A percentile compares a stretch with the other conserved stretches of the same genome.
Conservation (phyloP, 192 early-diverging fungal species). For the Coemansia sp. region DNA sequence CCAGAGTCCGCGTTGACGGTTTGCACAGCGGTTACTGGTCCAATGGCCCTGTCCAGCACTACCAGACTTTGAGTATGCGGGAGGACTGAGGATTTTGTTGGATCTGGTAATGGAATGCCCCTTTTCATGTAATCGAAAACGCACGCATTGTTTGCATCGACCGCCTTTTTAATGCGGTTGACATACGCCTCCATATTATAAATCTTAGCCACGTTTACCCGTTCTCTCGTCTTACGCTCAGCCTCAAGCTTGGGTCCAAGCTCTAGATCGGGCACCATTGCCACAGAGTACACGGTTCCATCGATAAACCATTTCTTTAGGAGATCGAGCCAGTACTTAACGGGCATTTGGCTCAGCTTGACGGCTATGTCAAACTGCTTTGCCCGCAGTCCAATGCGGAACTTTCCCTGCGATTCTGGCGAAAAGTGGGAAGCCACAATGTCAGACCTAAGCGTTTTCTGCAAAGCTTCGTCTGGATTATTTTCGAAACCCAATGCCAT, state of each 20-base stretch:
- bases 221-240: constrained; percentile 27
- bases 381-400: constrained; percentile 27
- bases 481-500: constrained; percentile 34
- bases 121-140: constrained; percentile 57
- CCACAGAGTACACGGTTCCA: constrained; percentile 20
- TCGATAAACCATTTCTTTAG: constrained; percentile 46
- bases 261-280: constrained; percentile 29
- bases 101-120: constrained; percentile 57
- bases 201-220: constrained; percentile 20
- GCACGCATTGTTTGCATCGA: constrained; percentile 34
- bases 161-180: constrained; percentile 51
- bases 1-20: constrained; percentile 67
- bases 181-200: constrained; percentile 37
- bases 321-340: constrained; percentile 41
- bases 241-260: constrained; percentile 29
- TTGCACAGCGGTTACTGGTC: constrained; percentile 60
- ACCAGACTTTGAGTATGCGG: constrained; percentile 16
- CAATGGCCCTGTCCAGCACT: constrained; percentile 8
- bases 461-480: constrained; percentile 27
- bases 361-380: constrained; percentile 33
- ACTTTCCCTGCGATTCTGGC: not conserved
- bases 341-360: constrained; percentile 18
- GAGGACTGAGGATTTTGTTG: constrained; percentile 10
- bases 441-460: constrained; percentile 22
- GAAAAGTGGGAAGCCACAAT: constrained; percentile 49